Evolutionary conservation across 495 filamentous ascomycete genomes (phyloP), one percentile per base, ranked within the genome.

Genomic region (Daldinia loculata): DNA sequence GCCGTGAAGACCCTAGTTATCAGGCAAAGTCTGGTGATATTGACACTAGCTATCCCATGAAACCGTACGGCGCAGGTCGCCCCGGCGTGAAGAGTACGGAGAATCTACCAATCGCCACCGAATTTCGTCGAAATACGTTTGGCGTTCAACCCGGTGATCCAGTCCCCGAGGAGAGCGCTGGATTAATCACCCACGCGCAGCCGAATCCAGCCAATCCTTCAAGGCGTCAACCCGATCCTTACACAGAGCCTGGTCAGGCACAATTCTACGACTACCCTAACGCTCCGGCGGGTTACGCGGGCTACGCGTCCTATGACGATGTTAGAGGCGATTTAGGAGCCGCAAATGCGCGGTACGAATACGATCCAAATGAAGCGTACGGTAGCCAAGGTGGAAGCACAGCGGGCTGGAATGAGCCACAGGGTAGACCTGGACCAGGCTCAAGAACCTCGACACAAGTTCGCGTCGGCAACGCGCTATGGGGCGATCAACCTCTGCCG

Each of bases 161-260:
- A 19, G 38, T 71, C 24, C 74, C 74, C 30, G 83, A 85, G 32
- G 84, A 86, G 68, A 76, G 77, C 15, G 82, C 80, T 15, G 83
- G 81, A 4, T 68, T 86, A 57, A 85, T 86, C 38, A 76, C 74
- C 6, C 66, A 86, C 56, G 84, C 84, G 8, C 84, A 85, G 61
- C 80, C 82, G 7, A 80, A 82, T 45, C 82, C 82, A 9, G 71
- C 68, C 7, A 77, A 70, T 39, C 61, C 43, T 7, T 70, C 61
- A 8, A 66, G 50, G 41, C 52, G 22, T 34, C 65, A 70, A 14
- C 38, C 71, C 6, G 61, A 45, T 22, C 74, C 76, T 8, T 73
- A 75, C 27, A 48, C 58, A 27, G 61, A 79, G 38, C 51, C 63
- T 38, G 32, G 41, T n/a, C 70, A 72, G 15, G 57, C 73, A 30